Base-by-base conservation (phyloP, 2,329 filamentous ascomycete species). In the Alternaria gansuensis region DNA sequence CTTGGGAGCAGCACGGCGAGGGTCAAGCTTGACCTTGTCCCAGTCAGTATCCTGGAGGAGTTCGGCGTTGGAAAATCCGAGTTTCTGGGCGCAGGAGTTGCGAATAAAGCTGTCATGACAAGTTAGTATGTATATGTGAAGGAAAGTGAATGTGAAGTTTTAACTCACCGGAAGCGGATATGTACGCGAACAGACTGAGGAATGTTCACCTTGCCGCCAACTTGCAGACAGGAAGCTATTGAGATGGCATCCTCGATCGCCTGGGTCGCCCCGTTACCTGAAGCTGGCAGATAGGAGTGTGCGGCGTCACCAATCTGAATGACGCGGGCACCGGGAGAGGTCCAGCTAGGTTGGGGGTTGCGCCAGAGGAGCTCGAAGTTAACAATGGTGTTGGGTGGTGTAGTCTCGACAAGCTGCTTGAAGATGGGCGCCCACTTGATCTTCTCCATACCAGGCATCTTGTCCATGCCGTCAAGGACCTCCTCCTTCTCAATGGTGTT, bases 351-450 rank as follows among this genome's bases (percentile, higher is more conserved):
- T 57, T 81, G 78, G 10, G 80, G 80, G 64, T 82, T 79, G 57
- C 78, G 74, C 81, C 80, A 83, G 17, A 82, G 74, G 2, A 83
- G 77, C 59, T 80, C 78, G 59, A 81, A 83, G 72, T 82, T 80
- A 61, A 84, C 78, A 48, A 83, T 81, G 24, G 79, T 82, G 46
- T 82, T 78, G 11, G 73, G 69, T 14, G 81, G 81, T 8, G 80
- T 82, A 56, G 69, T 70, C 33, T 77, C 75, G 34, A 82, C 78
- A 14, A 82, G 76, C 13, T 78, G 72, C 60, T 80, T 78, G 75
- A 82, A 81, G 55, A 81, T 79, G 3, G 77, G 76, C 5, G 78
- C 78, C 80, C 80, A 82, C 46, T 80, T 78, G 55, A 74, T 62
- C 29, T 73, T 75, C 51, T 77, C 72, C 56, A 77, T 76, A 3